Conservation (phyloP, 306 rosid species). For the Sesbania bispinosa region DNA sequence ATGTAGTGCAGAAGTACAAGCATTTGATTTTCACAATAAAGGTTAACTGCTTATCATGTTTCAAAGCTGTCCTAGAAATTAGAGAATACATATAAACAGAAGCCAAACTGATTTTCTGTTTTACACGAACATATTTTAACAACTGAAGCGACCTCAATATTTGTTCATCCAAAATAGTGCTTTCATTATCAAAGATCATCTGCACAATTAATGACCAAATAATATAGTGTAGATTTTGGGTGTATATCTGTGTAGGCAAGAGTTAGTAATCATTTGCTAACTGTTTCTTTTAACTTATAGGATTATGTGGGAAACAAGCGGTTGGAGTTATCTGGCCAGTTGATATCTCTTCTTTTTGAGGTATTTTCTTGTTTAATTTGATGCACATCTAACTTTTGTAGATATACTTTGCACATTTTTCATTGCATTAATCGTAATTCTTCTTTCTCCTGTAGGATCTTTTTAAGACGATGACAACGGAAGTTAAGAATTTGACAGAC, state of each 20-base stretch:
- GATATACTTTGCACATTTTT: constrained; percentile 13
- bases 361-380: constrained; percentile 37
- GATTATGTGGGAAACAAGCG: constrained; percentile 98
- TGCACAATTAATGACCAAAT: background rate
- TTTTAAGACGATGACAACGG: constrained; percentile 73
- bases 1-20: background rate
- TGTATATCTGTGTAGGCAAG: background rate
- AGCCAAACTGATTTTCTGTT: background rate
- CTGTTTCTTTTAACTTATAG: constrained; percentile 34
- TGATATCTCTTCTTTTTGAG: constrained; percentile 89
- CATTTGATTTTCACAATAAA: background rate
- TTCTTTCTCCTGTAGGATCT: constrained; percentile 60
- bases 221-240: background rate
- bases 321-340: constrained; percentile 90
- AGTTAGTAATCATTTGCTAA: constrained; percentile 2
- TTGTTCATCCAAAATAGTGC: background rate
- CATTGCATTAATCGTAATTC: background rate
- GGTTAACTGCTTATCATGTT: background rate
- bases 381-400: background rate
- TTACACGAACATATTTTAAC: background rate
- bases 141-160: background rate
- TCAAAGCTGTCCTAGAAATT: background rate
- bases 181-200: background rate
- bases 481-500: constrained; percentile 38
- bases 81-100: background rate